Evolutionary conservation across 805 yeast genomes (phyloP).

Genomic region (Cyberlindnera veronae): DNA sequence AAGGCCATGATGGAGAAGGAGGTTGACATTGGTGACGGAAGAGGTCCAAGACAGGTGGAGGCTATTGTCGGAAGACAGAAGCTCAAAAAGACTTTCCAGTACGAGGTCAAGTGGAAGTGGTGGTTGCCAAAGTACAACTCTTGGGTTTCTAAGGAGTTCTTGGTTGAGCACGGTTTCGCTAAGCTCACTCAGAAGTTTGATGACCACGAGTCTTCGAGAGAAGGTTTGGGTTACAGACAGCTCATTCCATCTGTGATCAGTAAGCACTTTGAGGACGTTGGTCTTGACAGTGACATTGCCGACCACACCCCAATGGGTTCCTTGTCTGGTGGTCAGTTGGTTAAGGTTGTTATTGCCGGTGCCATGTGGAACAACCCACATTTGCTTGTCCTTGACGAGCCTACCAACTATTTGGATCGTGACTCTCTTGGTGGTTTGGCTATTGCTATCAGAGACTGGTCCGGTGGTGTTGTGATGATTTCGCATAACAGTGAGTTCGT

Average conservation of each 20-base stretch:
- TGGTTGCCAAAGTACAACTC: slow-evolving; percentile 93
- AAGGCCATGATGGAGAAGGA: slow-evolving; percentile 71
- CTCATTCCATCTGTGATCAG: slow-evolving; percentile 87
- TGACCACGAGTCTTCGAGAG: slow-evolving; percentile 98
- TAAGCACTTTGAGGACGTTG: slow-evolving; percentile 96
- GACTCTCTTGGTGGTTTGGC: slow-evolving; percentile 98
- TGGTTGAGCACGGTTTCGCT: slow-evolving; percentile 80
- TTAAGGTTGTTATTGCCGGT: slow-evolving; percentile 97
- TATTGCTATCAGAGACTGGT: slow-evolving; percentile 96
- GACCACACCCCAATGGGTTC: slow-evolving; percentile 98
- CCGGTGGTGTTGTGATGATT: slow-evolving; percentile 97
- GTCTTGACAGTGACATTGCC: slow-evolving; percentile 96
- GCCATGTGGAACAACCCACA: slow-evolving; percentile 99
- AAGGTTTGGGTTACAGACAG: slow-evolving; percentile 98
- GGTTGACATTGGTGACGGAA: slow-evolving; percentile 79
- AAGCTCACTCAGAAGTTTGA: slow-evolving; percentile 94
- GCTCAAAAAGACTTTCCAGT: slow-evolving; percentile 93
- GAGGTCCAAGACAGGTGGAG: slow-evolving; percentile 85
- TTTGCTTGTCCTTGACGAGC: slow-evolving; percentile 93
- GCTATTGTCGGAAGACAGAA: slow-evolving; percentile 97
- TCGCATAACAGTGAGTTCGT: slow-evolving; percentile 97
- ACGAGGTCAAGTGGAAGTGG: slow-evolving; percentile 89
- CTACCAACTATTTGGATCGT: slow-evolving; percentile 96
- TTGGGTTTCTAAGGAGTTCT: slow-evolving; percentile 83
- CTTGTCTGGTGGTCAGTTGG: slow-evolving; percentile 96